Conservation (phyloP, 768 basidiomycete genomes). For the Suillus clintonianus region DNA sequence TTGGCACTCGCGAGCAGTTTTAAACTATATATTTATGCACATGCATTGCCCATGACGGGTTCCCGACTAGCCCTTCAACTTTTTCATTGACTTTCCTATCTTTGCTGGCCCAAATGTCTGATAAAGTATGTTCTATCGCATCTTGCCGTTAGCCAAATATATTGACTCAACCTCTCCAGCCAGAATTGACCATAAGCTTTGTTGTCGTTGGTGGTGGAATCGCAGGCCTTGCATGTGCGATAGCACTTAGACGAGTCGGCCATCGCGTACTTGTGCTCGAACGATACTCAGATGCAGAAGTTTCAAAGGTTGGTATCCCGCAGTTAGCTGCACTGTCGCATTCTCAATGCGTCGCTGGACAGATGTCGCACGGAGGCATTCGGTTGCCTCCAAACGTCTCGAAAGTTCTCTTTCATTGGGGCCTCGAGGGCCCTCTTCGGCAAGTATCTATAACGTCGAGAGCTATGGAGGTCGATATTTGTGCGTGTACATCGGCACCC, state of each 20-base stretch:
- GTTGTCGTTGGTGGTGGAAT: slow-evolving; percentile 54
- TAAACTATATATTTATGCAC: neutral
- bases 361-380: slow-evolving; percentile 41
- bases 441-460: slow-evolving; percentile 29
- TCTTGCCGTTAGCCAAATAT: neutral
- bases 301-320: slow-evolving; percentile 29
- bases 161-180: neutral
- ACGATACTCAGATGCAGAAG: slow-evolving; percentile 41
- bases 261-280: slow-evolving; percentile 65
- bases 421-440: slow-evolving; percentile 44
- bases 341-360: slow-evolving; percentile 1
- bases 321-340: neutral
- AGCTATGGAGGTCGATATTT: slow-evolving; percentile 26
- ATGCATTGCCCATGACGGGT: neutral
- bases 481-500: slow-evolving; percentile 18
- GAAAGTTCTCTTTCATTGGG: slow-evolving; percentile 57
- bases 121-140: neutral
- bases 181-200: slow-evolving; percentile 36
- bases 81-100: neutral
- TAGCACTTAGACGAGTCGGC: slow-evolving; percentile 54
- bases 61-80: neutral
- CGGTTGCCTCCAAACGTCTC: slow-evolving; percentile 62
- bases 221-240: slow-evolving; percentile 57
- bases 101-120: neutral
- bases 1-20: neutral